Evolutionary conservation across 73 alveolate species (phyloP).

Genomic region (Durusdinium trenchii): DNA sequence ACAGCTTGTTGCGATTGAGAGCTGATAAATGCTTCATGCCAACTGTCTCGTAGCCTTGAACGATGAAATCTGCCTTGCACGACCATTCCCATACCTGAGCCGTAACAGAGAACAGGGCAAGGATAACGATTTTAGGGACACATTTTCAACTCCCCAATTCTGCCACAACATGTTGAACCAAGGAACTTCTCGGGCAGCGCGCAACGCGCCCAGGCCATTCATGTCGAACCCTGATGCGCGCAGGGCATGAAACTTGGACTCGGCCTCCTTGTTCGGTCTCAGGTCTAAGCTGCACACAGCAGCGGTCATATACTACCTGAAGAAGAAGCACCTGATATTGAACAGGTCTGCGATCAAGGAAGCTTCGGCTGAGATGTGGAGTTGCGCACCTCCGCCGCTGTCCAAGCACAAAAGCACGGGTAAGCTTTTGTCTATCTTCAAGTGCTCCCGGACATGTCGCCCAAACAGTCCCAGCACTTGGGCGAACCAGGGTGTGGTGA

Average conservation of each 20-base stretch:
- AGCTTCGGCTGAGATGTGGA: neutral
- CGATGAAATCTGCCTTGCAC: neutral
- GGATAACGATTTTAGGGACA: neutral
- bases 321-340: neutral
- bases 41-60: neutral
- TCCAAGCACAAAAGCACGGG: neutral
- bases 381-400: neutral
- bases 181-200: slow-evolving; percentile 10
- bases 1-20: slow-evolving; percentile 29
- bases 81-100: slow-evolving; percentile 5
- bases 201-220: neutral
- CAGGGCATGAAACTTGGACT: neutral
- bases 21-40: neutral
- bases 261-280: neutral
- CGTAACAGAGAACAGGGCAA: neutral
- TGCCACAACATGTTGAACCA: neutral
- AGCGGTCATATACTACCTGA: slow-evolving; percentile 3
- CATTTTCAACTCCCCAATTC: too few species aligned
- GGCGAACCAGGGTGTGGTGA: neutral
- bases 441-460: neutral
- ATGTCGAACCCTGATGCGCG: neutral
- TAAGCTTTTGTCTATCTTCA: neutral
- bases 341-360: slow-evolving; percentile 1
- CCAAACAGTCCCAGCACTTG: neutral
- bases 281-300: slow-evolving; percentile 3